Conservation (phyloP, 371 early-diverging fungal species). For the Saksenaea vasiformis region DNA sequence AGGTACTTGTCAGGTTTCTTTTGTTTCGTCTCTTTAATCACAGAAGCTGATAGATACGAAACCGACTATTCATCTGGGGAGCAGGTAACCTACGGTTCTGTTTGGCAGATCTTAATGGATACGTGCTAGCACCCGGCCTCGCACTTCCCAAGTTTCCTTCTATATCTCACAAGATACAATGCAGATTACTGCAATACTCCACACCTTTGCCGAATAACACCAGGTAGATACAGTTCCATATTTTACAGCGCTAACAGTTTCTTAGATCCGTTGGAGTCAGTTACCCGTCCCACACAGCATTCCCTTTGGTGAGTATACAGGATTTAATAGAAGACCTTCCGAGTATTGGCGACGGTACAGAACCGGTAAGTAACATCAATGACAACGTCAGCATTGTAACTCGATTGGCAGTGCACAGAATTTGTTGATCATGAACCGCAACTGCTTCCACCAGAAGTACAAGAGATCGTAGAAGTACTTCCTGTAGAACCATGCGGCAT, state of each 20-base stretch:
- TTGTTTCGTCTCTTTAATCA: neutral
- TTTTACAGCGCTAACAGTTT: neutral
- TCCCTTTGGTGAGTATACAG: neutral
- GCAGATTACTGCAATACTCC: neutral
- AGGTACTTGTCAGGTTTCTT: neutral
- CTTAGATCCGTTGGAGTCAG: neutral
- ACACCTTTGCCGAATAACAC: neutral
- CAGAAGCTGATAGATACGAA: constrained; percentile 7
- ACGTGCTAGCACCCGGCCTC: neutral
- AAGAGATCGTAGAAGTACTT: neutral
- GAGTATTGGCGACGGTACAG: neutral
- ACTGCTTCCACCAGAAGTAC: neutral
- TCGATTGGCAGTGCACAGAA: neutral
- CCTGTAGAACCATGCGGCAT: neutral
- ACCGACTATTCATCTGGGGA: constrained; percentile 29
- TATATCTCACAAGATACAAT: neutral
- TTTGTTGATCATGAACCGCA: constrained; percentile 5
- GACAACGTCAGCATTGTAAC: neutral
- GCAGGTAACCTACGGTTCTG: constrained; percentile 7
- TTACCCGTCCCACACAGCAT: neutral
- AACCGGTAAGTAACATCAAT: neutral
- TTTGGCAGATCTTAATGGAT: neutral
- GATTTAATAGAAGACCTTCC: constrained; percentile 10
- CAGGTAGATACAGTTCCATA: neutral
- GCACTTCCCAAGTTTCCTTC: neutral